These are phyloP conservation scores for Hanseniaspora clermontiae DNA, from an alignment of 805 yeast species.

Conservation along the genomic window DNA sequence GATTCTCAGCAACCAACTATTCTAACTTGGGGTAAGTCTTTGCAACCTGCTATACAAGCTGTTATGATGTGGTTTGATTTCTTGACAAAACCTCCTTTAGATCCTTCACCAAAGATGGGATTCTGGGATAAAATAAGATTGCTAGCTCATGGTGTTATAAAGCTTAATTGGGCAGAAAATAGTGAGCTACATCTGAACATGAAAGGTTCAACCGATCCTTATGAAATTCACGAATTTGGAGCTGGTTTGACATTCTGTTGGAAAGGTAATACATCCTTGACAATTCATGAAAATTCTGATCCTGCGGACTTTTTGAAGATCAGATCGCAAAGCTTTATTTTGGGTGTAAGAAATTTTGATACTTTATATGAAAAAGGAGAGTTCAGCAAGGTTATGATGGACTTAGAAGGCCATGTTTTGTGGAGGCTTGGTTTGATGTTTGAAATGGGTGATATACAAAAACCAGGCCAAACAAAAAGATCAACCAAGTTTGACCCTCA, in stretches of 20 bases:
- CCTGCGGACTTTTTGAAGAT: conserved; percentile 41
- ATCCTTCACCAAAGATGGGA: conserved; percentile 50
- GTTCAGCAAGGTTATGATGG: conserved; percentile 41
- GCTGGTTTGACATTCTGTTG: conserved; percentile 57
- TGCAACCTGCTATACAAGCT: conserved; percentile 47
- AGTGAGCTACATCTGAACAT: conserved; percentile 50
- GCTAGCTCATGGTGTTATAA: conserved; percentile 41
- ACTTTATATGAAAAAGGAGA: conserved; percentile 16
- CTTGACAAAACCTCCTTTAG: conserved; percentile 57
- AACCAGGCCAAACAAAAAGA: conserved; percentile 33
- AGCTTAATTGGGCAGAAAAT: conserved; percentile 33
- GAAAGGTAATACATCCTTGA: conserved; percentile 41
- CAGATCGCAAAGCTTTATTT: conserved; percentile 43
- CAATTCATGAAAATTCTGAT: conserved; percentile 39
- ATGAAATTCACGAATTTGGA: conserved; percentile 41
- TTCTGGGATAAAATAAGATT: conserved; percentile 60
- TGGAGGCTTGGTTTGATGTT: conserved; percentile 70
- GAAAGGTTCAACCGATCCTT: conserved; percentile 49
- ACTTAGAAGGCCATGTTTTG: conserved; percentile 51
- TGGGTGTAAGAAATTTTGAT: conserved; percentile 40
- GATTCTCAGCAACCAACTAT: conserved; percentile 37
- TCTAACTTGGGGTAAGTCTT: conserved; percentile 52
- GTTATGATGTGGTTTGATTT: conserved; percentile 55
- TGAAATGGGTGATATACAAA: conserved; percentile 42
- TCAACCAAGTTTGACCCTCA: conserved; percentile 44